A percentile compares a stretch with the other conserved stretches of the same genome.
Evolutionary conservation across 331 rosid species (phyloP).

Genomic region (Quercus lobata): DNA sequence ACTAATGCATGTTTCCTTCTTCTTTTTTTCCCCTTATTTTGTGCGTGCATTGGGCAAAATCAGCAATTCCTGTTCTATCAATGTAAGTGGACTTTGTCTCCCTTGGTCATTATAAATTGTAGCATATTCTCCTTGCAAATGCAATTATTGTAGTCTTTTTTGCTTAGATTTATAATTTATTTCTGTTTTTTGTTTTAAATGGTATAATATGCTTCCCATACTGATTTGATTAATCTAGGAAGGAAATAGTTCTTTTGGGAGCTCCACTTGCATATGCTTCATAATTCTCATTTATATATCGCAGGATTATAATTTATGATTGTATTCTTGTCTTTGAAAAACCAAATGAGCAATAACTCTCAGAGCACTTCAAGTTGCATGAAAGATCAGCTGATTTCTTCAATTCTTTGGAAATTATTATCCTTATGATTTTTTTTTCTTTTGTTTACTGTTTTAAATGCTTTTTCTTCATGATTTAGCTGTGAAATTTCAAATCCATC

Average conservation of each 20-base stretch:
- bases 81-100: slow-evolving; percentile 61
- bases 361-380: background rate
- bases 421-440: background rate
- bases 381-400: background rate
- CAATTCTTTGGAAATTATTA: background rate
- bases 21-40: slow-evolving; percentile 6
- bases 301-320: background rate
- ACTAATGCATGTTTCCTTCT: slow-evolving; percentile 38
- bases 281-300: background rate
- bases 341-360: background rate
- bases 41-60: slow-evolving; percentile 36
- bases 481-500: too few species aligned
- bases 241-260: background rate
- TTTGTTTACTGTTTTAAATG: background rate
- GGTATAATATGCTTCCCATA: background rate
- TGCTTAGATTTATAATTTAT: slow-evolving; percentile 1
- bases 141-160: slow-evolving; percentile 9
- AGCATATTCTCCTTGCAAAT: slow-evolving; percentile 9
- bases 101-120: slow-evolving; percentile 10
- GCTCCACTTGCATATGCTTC: background rate
- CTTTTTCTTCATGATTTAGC: too few species aligned
- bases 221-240: background rate
- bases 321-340: background rate
- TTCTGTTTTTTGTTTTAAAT: background rate
- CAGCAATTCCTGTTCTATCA: slow-evolving; percentile 99